phyloP scores from a whole-genome alignment of 768 basidiomycete genomes.

The Suillus fuscotomentosus region DNA sequence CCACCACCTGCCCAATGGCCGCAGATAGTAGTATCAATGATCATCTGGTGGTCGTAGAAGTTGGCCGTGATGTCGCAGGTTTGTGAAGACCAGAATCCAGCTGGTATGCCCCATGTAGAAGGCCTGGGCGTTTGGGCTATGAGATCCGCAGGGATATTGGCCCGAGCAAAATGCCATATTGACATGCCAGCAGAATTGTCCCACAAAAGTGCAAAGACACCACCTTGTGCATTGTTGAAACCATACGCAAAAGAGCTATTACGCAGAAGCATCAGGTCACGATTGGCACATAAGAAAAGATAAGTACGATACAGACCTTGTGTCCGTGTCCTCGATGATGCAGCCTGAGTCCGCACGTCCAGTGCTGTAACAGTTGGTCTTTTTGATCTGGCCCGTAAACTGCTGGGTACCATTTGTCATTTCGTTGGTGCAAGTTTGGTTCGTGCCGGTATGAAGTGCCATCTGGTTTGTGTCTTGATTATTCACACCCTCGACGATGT shows the following conservation, averaged over 20 bases:
- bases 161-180: constrained; percentile 56
- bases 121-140: constrained; percentile 43
- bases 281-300: constrained; percentile 17
- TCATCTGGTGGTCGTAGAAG: constrained; percentile 50
- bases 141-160: constrained; percentile 52
- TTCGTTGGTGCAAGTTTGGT: constrained; percentile 34
- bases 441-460: constrained; percentile 58
- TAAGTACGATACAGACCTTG: constrained; percentile 3
- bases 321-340: constrained; percentile 41
- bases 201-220: constrained; percentile 57
- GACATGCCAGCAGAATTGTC: constrained; percentile 45
- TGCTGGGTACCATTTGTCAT: constrained; percentile 1
- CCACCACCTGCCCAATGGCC: constrained; percentile 26
- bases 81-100: constrained; percentile 47
- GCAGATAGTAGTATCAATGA: constrained; percentile 37
- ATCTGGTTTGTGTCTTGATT: constrained; percentile 55
- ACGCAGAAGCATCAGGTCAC: constrained; percentile 27
- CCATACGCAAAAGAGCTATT: constrained; percentile 38
- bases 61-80: constrained; percentile 48
- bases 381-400: constrained; percentile 20
- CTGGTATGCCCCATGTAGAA: constrained; percentile 50
- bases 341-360: constrained; percentile 45
- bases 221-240: constrained; percentile 39
- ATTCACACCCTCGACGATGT: constrained; percentile 75
- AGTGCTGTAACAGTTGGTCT: constrained; percentile 40